Evolutionary conservation across 805 yeast species (phyloP), one percentile per base, ranked within the genome.

Genomic region (Clavispora vitiphila): DNA sequence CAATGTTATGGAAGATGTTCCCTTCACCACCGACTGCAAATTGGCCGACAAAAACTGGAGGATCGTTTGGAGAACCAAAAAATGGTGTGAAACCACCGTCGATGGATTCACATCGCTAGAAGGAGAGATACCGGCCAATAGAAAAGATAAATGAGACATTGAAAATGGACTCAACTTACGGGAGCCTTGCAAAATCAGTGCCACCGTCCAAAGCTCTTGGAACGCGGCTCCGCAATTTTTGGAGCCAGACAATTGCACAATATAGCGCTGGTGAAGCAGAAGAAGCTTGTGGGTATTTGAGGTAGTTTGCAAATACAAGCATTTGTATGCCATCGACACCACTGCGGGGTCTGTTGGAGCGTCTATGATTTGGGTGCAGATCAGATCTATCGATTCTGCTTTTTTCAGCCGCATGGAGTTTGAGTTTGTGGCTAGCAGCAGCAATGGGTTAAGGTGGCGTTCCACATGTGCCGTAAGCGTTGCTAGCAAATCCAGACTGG

Each of bases 11-110:
- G 19, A 16, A 8, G 40, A 24, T 11, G 34, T 30, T 7, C 34
- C 29, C 16, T 36, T 41, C 15, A 36, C 18, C 14, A 47, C 34
- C 5, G 39, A 19, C n/a, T 42, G 39, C n/a, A 48, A 35, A 18
- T 35, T 46, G 23, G 41, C 30, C 11, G 53, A 40, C 22, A 45
- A 12, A 39, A 37, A 39, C 27, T 50, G 51, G 20, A 51, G 48
- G 11, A 42, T 15, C 4, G 46, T 41, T 37, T 51, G 55, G 15
- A 51, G n/a, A 11, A 51, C 49, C 21, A 51, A 46, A 39, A 50
- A 51, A 32, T 48, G 43, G 38, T 43, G 48, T 5, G 54, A 43
- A 7, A 43, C 27, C 10, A 45, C 26, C 14, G 42, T 21, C 3
- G 43, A 29, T 5, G 36, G 19, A 9, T 43, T 47, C 11, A 21